phyloP scores from a whole-genome alignment of 176 grass and related monocot species.

The Pharus latifolius region DNA sequence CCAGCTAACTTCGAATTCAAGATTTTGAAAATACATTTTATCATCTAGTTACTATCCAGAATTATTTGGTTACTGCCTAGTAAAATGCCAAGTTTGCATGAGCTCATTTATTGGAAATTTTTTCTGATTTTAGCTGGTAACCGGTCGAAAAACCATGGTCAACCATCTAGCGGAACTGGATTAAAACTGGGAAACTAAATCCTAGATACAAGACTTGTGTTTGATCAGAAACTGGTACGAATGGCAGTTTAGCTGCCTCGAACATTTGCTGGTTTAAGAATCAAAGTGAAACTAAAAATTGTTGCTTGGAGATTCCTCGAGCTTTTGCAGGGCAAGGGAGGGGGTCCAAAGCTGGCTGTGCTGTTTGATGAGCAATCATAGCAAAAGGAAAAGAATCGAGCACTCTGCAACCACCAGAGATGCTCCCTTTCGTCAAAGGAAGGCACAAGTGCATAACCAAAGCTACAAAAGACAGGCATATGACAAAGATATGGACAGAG shows the following conservation, averaged over 20 bases:
- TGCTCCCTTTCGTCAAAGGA: constrained; percentile 45
- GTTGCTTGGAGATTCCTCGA: neutral
- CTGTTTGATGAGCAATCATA: constrained; percentile 25
- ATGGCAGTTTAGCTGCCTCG: neutral
- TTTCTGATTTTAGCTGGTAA: too few species aligned
- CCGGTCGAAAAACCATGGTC: too few species aligned
- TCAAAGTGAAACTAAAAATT: neutral
- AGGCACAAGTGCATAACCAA: constrained; percentile 20
- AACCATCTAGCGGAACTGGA: too few species aligned
- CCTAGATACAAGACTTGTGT: too few species aligned
- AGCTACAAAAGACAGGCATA: constrained; percentile 14
- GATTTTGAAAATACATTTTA: too few species aligned
- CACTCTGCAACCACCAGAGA: constrained; percentile 7
- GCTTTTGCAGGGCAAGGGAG: constrained; percentile 3
- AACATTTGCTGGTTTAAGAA: neutral
- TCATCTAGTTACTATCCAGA: too few species aligned
- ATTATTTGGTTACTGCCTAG: too few species aligned
- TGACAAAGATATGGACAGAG: constrained; percentile 19
- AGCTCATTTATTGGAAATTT: too few species aligned
- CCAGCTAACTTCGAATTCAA: too few species aligned
- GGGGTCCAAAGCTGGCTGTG: constrained; percentile 24
- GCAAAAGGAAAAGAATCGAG: constrained; percentile 4
- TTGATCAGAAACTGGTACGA: neutral
- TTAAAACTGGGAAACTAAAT: too few species aligned
- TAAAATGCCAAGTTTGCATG: too few species aligned